phyloP scores from a whole-genome alignment of 129 eudicot species.

The Apium graveolens region DNA sequence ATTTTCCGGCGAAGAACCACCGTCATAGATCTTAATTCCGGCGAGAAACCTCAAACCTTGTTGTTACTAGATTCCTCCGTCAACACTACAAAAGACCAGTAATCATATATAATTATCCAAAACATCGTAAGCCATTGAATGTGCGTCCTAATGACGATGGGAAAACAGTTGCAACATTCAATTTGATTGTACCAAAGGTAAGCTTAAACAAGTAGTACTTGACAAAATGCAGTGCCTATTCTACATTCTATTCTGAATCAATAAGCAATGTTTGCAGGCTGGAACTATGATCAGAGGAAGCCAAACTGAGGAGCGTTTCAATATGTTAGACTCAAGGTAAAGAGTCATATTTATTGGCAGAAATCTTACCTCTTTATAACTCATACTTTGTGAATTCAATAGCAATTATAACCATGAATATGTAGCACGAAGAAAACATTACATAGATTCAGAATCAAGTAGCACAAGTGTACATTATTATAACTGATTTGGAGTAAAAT shows the following conservation, averaged over 20 bases:
- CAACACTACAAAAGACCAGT: slow-evolving; percentile 64
- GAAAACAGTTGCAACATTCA: slow-evolving; percentile 74
- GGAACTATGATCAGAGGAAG: neutral
- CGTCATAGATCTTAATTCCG: too few relatives aligned
- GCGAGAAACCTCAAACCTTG: too few relatives aligned
- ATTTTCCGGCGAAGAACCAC: too few relatives aligned
- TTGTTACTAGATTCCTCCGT: too few relatives aligned
- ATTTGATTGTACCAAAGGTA: slow-evolving; percentile 77
- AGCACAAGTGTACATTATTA: neutral
- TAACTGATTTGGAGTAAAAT: neutral
- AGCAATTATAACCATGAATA: neutral
- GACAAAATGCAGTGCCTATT: neutral
- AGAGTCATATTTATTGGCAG: neutral
- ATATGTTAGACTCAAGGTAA: slow-evolving; percentile 1
- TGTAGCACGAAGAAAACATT: neutral
- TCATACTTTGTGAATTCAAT: neutral
- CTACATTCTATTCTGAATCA: neutral
- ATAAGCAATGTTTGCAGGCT: neutral
- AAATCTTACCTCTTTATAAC: neutral
- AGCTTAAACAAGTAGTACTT: neutral
- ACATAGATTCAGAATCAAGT: neutral
- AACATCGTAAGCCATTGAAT: slow-evolving; percentile 64
- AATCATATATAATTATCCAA: slow-evolving; percentile 57
- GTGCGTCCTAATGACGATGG: slow-evolving; percentile 69
- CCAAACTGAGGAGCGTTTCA: slow-evolving; percentile 4